Conservation (phyloP, 352 stramenopile genomes). For the Phytopythium kandeliae region DNA sequence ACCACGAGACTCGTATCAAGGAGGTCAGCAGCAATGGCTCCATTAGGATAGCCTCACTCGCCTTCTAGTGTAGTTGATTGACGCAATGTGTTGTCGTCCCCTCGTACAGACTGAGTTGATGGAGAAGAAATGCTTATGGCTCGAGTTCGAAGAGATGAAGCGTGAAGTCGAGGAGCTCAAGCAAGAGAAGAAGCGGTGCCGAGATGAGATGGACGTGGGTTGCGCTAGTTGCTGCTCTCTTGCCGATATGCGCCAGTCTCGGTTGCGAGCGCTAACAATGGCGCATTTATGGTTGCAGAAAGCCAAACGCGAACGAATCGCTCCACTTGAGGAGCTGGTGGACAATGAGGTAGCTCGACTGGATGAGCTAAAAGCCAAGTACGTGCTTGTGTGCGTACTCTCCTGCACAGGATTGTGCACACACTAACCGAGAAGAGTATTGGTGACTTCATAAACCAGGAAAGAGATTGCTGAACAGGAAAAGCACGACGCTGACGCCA, state of each 20-base stretch:
- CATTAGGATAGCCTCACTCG: not conserved
- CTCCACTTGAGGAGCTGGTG: conserved; percentile 55
- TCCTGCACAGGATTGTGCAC: no score
- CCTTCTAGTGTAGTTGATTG: not conserved
- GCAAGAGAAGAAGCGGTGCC: conserved; percentile 56
- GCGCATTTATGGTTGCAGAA: conserved; percentile 20
- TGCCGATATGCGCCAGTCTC: not conserved
- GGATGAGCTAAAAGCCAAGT: conserved; percentile 57
- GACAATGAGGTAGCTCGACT: conserved; percentile 67
- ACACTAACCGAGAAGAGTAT: conserved; percentile 3
- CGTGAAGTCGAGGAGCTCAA: conserved; percentile 61
- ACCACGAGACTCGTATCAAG: conserved; percentile 73
- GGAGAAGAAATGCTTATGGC: conserved; percentile 85
- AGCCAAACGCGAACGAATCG: conserved; percentile 59
- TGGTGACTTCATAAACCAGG: conserved; percentile 11
- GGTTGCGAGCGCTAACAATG: no score
- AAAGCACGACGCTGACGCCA: conserved; percentile 53
- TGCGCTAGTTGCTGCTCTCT: not conserved
- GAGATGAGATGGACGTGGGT: conserved; percentile 58
- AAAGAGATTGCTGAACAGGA: conserved; percentile 39
- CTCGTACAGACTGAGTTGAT: conserved; percentile 59
- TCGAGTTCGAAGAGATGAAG: conserved; percentile 79
- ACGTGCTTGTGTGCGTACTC: no score
- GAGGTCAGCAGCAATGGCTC: conserved; percentile 48
- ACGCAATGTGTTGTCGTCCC: not conserved